phyloP scores from a whole-genome alignment of 1,284 basidiomycete genomes.

The Paramarasmius palmivorus region DNA sequence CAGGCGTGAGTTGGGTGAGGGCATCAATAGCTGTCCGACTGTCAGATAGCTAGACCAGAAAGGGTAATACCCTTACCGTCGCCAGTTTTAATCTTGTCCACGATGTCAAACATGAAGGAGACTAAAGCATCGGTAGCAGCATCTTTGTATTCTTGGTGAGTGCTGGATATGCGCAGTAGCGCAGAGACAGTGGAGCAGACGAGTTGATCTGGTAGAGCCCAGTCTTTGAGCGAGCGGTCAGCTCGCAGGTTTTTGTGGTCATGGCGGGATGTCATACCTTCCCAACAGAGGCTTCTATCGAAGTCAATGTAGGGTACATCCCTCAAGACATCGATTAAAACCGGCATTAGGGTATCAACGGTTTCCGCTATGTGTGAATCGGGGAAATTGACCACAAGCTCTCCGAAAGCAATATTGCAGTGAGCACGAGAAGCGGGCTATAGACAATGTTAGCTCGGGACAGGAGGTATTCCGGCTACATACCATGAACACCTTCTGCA shows the following conservation, averaged over 20 bases:
- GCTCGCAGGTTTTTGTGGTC: conserved; percentile 2
- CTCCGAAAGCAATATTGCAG: conserved; percentile 78
- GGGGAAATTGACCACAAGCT: conserved; percentile 66
- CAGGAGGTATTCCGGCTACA: conserved; percentile 20
- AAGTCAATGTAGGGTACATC: conserved; percentile 76
- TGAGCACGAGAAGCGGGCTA: conserved; percentile 65
- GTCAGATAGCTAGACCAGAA: background rate
- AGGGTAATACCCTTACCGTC: conserved; percentile 45
- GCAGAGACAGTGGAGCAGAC: conserved; percentile 76
- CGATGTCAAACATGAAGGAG: conserved; percentile 58
- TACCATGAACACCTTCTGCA: conserved; percentile 60
- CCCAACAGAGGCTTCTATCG: conserved; percentile 76
- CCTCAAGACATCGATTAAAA: conserved; percentile 64
- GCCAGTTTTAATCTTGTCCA: conserved; percentile 53
- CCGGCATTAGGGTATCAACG: conserved; percentile 49
- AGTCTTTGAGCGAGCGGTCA: conserved; percentile 49
- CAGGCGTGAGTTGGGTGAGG: conserved; percentile 76
- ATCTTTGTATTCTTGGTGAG: conserved; percentile 48
- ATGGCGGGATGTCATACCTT: conserved; percentile 45
- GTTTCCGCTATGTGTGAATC: conserved; percentile 50
- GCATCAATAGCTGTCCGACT: conserved; percentile 59
- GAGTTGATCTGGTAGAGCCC: conserved; percentile 82
- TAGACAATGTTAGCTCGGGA: conserved; percentile 5
- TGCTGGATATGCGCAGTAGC: conserved; percentile 63
- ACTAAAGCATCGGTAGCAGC: conserved; percentile 57